Evolutionary conservation across 331 rosid genomes (phyloP).

Genomic region (Quercus tomentella): DNA sequence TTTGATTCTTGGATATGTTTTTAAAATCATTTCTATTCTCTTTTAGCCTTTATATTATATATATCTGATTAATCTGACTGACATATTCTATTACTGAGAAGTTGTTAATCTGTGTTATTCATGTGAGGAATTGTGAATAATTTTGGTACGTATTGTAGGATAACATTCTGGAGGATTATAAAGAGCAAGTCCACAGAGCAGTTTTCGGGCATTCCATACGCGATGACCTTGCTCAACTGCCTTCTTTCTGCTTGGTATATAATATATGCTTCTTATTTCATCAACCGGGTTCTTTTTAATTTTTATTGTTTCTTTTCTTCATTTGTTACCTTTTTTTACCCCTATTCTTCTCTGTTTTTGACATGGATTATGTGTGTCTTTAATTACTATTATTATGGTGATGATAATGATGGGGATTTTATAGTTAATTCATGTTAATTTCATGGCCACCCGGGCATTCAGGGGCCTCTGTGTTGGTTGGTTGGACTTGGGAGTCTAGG

Average conservation of each 20-base stretch:
- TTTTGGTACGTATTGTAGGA: slow-evolving; percentile 27
- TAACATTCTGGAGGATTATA: slow-evolving; percentile 78
- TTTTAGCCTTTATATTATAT: not conserved
- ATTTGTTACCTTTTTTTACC: not conserved
- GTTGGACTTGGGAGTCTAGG: not conserved
- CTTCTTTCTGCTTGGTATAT: slow-evolving; percentile 85
- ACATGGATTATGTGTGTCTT: slow-evolving; percentile 6
- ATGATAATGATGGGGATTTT: not conserved
- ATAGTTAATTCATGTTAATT: not conserved
- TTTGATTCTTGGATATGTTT: not conserved
- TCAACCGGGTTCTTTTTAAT: not conserved
- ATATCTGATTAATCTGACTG: not conserved
- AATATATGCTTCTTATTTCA: not conserved
- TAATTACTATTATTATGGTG: not conserved
- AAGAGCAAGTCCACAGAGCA: slow-evolving; percentile 56
- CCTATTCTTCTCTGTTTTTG: slow-evolving; percentile 1
- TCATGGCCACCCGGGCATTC: not conserved
- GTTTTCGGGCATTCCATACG: slow-evolving; percentile 92
- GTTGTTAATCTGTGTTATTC: not conserved
- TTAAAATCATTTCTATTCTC: not conserved
- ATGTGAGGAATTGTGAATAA: slow-evolving; percentile 2
- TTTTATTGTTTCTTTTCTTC: not conserved
- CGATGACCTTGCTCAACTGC: slow-evolving; percentile 81
- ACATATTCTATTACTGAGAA: too few relatives aligned
- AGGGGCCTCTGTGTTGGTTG: not conserved